Evolutionary conservation across 2,329 filamentous ascomycete genomes (phyloP).

Genomic region (Aureobasidium melanogenum): DNA sequence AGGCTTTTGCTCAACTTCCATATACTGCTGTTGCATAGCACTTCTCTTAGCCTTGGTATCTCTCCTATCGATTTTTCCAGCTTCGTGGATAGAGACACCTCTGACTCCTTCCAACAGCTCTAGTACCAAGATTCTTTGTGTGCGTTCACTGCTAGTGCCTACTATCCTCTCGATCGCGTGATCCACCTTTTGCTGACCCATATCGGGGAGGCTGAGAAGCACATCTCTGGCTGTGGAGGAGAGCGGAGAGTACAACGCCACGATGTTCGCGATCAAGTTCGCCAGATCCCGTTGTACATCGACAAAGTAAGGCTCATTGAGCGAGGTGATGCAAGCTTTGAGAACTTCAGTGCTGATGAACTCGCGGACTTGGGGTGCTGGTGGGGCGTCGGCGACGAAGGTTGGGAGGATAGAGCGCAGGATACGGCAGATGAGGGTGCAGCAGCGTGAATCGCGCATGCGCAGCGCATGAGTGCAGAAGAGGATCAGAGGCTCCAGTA

Average conservation of each 20-base stretch:
- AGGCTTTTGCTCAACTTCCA: conserved; percentile 32
- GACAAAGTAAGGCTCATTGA: conserved; percentile 94
- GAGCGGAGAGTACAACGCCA: conserved; percentile 62
- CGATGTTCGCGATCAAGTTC: conserved; percentile 74
- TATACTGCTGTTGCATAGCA: conserved; percentile 32
- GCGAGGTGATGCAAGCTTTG: conserved; percentile 77
- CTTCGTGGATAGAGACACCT: conserved; percentile 86
- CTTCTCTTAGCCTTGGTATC: conserved; percentile 18
- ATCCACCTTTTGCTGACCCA: conserved; percentile 58
- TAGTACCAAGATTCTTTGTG: conserved; percentile 72
- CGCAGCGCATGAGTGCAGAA: conserved; percentile 87
- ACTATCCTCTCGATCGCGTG: conserved; percentile 36
- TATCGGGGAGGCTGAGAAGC: conserved; percentile 70
- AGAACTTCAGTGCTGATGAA: conserved; percentile 86
- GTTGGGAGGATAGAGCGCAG: conserved; percentile 77
- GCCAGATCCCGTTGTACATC: conserved; percentile 91
- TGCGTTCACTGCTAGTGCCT: conserved; percentile 45
- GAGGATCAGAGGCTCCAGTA: conserved; percentile 80
- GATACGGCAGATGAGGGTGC: conserved; percentile 75
- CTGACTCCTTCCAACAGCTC: conserved; percentile 79
- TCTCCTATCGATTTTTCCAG: conserved; percentile 62
- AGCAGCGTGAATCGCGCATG: conserved; percentile 83
- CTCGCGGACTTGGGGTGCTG: conserved; percentile 63
- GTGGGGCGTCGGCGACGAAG: conserved; percentile 45
- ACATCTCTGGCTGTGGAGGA: conserved; percentile 65